phyloP scores from a whole-genome alignment of 1,284 basidiomycete genomes.

The Puccinia coronata region DNA sequence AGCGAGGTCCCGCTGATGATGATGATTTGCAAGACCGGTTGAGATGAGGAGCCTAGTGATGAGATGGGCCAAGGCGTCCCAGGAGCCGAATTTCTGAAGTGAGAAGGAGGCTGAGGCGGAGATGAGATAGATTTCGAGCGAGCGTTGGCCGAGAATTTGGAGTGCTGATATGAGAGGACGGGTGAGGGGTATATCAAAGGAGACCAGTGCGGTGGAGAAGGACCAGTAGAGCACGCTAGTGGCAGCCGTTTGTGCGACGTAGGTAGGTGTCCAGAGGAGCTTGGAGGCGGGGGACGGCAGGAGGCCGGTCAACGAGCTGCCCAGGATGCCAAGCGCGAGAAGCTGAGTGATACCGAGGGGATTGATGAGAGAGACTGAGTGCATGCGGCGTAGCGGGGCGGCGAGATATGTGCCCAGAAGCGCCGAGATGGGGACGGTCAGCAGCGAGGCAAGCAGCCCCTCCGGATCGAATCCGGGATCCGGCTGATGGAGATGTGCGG shows the following conservation, averaged over 20 bases:
- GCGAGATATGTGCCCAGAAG: conserved; percentile 38
- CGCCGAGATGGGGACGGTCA: conserved; percentile 31
- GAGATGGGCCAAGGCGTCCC: neutral
- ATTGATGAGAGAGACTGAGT: too few species aligned
- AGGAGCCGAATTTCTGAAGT: neutral
- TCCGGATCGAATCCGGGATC: conserved; percentile 32
- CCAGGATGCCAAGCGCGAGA: neutral
- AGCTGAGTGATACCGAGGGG: neutral
- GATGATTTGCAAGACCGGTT: neutral
- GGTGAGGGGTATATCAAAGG: neutral
- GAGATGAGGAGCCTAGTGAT: neutral
- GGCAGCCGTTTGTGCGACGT: neutral
- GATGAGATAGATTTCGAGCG: conserved; percentile 41
- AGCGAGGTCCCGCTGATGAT: neutral
- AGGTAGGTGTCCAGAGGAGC: conserved; percentile 27
- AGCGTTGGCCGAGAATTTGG: conserved; percentile 26
- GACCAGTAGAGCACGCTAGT: conserved; percentile 28
- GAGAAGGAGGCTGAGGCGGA: neutral
- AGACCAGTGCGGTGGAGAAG: neutral
- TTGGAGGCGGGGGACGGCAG: conserved; percentile 21
- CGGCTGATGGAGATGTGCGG: conserved; percentile 21
- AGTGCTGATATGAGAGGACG: neutral
- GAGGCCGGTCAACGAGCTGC: conserved; percentile 18
- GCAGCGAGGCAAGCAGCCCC: conserved; percentile 32
- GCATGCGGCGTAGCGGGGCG: neutral